Conservation (phyloP, 140 eudicot genomes). For the Flaveria floridana region DNA sequence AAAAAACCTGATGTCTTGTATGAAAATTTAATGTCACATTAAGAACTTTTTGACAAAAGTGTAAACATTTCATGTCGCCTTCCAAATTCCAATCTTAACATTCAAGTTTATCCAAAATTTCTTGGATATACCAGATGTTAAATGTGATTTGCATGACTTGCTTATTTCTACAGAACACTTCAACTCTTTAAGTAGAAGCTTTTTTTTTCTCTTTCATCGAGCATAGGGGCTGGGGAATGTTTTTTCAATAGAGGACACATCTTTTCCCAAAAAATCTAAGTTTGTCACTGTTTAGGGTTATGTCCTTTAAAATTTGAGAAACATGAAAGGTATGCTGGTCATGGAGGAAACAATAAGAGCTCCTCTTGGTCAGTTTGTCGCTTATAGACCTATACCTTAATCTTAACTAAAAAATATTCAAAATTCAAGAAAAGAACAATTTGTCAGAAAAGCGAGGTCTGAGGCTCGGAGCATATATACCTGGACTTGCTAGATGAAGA, state of each 20-base stretch:
- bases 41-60: conserved; percentile 4
- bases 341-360: neutral
- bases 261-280: neutral
- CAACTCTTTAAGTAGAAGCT: neutral
- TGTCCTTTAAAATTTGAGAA: neutral
- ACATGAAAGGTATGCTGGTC: neutral
- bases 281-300: neutral
- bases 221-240: neutral
- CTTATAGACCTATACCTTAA: neutral
- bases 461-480: conserved; percentile 33
- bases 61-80: neutral
- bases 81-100: neutral
- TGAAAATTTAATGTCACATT: conserved; percentile 9
- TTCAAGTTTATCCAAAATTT: neutral
- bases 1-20: neutral
- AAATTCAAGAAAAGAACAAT: neutral
- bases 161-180: neutral
- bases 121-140: neutral
- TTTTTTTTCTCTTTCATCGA: neutral
- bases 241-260: neutral
- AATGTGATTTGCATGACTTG: neutral
- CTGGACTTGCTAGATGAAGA: conserved; percentile 67
- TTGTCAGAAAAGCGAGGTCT: neutral
- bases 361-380: neutral
- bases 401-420: neutral